These are phyloP conservation scores for Hyphopichia wangnamkhiaoensis DNA, from an alignment of 1,139 yeast genomes.

Conservation along the genomic window DNA sequence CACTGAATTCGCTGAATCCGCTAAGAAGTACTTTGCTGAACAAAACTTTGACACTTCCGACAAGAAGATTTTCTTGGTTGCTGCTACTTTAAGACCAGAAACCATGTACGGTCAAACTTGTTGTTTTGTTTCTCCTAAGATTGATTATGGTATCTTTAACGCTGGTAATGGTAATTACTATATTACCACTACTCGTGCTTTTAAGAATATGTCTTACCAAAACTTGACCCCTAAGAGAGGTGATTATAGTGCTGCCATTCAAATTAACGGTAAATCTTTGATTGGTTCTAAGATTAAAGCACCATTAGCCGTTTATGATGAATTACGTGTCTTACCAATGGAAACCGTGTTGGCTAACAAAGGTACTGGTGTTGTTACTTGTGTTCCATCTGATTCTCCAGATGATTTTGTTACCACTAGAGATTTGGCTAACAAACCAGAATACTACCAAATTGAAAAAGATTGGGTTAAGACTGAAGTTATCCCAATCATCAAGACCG, in stretches of 20 bases:
- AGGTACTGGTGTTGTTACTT: slow-evolving; percentile 99
- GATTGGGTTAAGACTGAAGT: slow-evolving; percentile 85
- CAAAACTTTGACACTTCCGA: slow-evolving; percentile 44
- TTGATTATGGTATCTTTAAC: slow-evolving; percentile 86
- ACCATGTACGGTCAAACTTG: slow-evolving; percentile 99
- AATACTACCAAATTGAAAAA: slow-evolving; percentile 79
- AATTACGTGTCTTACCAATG: slow-evolving; percentile 91
- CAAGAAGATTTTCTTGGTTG: slow-evolving; percentile 79
- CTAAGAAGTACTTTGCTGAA: slow-evolving; percentile 50
- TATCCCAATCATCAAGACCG: slow-evolving; percentile 74
- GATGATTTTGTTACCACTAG: slow-evolving; percentile 88
- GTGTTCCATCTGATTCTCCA: slow-evolving; percentile 98
- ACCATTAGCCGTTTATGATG: slow-evolving; percentile 72
- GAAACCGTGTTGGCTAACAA: slow-evolving; percentile 91
- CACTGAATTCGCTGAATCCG: slow-evolving; percentile 59
- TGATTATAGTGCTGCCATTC: slow-evolving; percentile 58
- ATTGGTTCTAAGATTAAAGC: slow-evolving; percentile 88
- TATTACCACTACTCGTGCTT: slow-evolving; percentile 94
- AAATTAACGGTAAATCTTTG: slow-evolving; percentile 68
- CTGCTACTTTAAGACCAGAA: slow-evolving; percentile 98
- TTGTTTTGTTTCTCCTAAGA: slow-evolving; percentile 96
- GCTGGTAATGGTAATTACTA: slow-evolving; percentile 77
- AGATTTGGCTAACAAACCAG: slow-evolving; percentile 88
- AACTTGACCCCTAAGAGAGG: slow-evolving; percentile 91
- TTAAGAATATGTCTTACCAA: slow-evolving; percentile 96